These are phyloP conservation scores for Saccharomyces pastorianus DNA, from an alignment of 1,139 yeast genomes.

Conservation along the genomic window DNA sequence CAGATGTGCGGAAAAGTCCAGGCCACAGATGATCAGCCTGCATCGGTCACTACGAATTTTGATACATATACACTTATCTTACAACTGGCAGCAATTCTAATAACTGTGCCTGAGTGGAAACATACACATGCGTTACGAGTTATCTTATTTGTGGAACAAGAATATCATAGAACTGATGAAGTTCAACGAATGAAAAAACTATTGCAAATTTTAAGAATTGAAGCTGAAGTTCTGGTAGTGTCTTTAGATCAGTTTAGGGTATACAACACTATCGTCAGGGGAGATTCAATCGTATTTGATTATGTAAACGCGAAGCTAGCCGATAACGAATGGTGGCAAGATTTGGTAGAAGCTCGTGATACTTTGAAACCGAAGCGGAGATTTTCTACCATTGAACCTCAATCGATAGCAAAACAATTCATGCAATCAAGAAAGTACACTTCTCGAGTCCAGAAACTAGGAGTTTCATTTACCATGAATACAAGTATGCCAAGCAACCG, in stretches of 20 bases:
- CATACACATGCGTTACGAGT: slow-evolving; percentile 64
- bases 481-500: slow-evolving; percentile 39
- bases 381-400: slow-evolving; percentile 20
- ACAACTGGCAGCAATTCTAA: slow-evolving; percentile 84
- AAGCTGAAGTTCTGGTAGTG: slow-evolving; percentile 65
- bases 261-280: slow-evolving; percentile 73
- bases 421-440: slow-evolving; percentile 26
- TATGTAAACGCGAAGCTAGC: slow-evolving; percentile 33
- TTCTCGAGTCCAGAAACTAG: slow-evolving; percentile 59
- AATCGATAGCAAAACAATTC: slow-evolving; percentile 9
- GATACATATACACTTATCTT: slow-evolving; percentile 90
- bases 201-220: slow-evolving; percentile 69
- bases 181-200: slow-evolving; percentile 49
- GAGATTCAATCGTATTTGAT: slow-evolving; percentile 35
- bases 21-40: slow-evolving; percentile 49
- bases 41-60: slow-evolving; percentile 69
- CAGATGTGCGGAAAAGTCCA: slow-evolving; percentile 84
- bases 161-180: slow-evolving; percentile 65
- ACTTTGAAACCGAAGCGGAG: slow-evolving; percentile 30
- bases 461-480: slow-evolving; percentile 68
- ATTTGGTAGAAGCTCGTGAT: slow-evolving; percentile 48
- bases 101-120: slow-evolving; percentile 92
- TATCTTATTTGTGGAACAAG: slow-evolving; percentile 79
- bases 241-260: slow-evolving; percentile 58
- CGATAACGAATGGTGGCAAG: slow-evolving; percentile 57